Evolutionary conservation across 2,329 filamentous ascomycete species (phyloP).

Genomic region (Dactylellina leptospora): DNA sequence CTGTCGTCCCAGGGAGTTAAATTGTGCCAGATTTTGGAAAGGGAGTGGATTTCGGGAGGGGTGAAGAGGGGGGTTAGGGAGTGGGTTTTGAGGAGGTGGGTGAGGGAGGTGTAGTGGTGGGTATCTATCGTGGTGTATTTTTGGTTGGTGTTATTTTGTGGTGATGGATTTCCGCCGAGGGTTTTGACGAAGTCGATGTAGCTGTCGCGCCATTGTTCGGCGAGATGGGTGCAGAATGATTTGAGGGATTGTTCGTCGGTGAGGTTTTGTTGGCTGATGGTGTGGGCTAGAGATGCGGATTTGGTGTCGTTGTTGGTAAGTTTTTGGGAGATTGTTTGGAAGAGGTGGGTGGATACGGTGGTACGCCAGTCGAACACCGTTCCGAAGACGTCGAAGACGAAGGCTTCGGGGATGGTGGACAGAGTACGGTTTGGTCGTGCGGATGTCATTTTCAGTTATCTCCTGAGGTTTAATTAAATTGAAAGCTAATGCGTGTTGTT

Average conservation of each 20-base stretch:
- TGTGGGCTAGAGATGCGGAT: neutral
- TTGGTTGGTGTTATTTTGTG: neutral
- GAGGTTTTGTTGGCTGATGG: conserved; percentile 59
- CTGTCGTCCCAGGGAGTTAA: conserved; percentile 76
- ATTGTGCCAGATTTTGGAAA: conserved; percentile 76
- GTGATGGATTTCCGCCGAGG: conserved; percentile 5
- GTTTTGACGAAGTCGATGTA: conserved; percentile 70
- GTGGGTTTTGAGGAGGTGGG: conserved; percentile 68
- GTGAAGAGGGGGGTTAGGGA: conserved; percentile 68
- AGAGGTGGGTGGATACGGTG: conserved; percentile 70
- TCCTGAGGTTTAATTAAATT: neutral
- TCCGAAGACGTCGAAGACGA: conserved; percentile 80
- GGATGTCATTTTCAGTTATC: neutral
- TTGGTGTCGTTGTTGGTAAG: conserved; percentile 56
- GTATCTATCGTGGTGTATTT: conserved; percentile 76
- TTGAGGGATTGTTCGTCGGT: conserved; percentile 63
- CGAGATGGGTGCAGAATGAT: conserved; percentile 71
- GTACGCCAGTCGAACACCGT: conserved; percentile 82
- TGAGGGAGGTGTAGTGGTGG: conserved; percentile 73
- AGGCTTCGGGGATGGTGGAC: conserved; percentile 64
- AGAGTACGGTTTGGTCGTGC: neutral
- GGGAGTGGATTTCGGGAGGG: conserved; percentile 70
- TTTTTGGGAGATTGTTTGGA: conserved; percentile 64
- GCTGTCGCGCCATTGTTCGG: conserved; percentile 73
- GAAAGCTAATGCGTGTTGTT: neutral